Evolutionary conservation across 225 moss, liverwort and hornwort species (phyloP).

Genomic region (Polytrichum formosum): DNA sequence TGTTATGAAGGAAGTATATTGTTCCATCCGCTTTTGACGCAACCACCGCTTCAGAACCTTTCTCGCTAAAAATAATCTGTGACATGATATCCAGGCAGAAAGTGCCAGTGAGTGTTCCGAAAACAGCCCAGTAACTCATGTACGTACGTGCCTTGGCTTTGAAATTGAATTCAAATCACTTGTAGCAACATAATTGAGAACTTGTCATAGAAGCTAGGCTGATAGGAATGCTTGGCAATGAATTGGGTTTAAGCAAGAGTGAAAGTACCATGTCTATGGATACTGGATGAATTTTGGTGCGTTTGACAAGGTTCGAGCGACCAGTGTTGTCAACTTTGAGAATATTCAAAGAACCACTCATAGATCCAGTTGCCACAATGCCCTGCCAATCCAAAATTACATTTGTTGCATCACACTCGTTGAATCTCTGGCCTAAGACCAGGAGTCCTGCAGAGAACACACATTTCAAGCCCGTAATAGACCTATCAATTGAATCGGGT

Average conservation of each 20-base stretch:
- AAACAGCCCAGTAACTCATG: too few species aligned
- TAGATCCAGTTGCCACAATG: slow-evolving; percentile 54
- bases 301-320: slow-evolving; percentile 33
- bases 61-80: slow-evolving; percentile 58
- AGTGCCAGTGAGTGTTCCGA: not conserved
- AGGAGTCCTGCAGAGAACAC: too few species aligned
- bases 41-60: slow-evolving; percentile 38
- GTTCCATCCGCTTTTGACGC: slow-evolving; percentile 62
- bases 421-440: not conserved
- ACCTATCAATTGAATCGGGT: too few species aligned
- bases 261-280: slow-evolving; percentile 56
- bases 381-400: slow-evolving; percentile 20
- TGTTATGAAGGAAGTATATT: slow-evolving; percentile 63
- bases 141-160: too few species aligned
- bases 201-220: too few species aligned
- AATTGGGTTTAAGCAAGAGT: too few species aligned
- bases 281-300: slow-evolving; percentile 53
- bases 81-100: not conserved
- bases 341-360: slow-evolving; percentile 49
- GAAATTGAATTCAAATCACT: too few species aligned
- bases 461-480: too few species aligned
- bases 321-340: slow-evolving; percentile 50
- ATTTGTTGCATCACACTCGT: not conserved
- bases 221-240: too few species aligned
- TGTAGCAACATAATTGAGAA: too few species aligned